These are phyloP conservation scores for Penicillium salamii DNA, from an alignment of 495 filamentous ascomycete genomes.

Conservation along the genomic window DNA sequence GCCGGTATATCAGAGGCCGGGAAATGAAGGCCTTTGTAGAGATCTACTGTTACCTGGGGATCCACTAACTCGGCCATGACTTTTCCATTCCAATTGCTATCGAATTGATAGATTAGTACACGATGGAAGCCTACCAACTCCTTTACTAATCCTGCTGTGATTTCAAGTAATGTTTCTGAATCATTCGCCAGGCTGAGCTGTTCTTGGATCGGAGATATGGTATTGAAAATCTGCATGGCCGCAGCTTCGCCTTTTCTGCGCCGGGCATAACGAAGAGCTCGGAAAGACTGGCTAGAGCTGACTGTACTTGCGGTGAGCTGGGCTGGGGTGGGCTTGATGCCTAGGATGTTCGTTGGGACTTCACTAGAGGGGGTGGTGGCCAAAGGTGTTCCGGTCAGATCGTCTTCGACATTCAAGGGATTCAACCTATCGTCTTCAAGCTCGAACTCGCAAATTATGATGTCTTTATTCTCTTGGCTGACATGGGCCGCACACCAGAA, in stretches of 20 bases:
- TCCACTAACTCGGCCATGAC: conserved; percentile 89
- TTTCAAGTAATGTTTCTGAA: neutral
- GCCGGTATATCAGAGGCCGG: conserved; percentile 89
- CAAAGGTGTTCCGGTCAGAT: conserved; percentile 38
- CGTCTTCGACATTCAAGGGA: conserved; percentile 61
- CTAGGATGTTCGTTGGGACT: conserved; percentile 60
- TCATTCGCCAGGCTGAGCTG: neutral
- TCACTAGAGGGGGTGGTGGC: conserved; percentile 57
- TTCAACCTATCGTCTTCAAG: conserved; percentile 74
- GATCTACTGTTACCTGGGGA: conserved; percentile 69
- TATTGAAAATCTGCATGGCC: conserved; percentile 29
- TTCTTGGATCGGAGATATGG: conserved; percentile 52
- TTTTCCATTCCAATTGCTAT: conserved; percentile 74
- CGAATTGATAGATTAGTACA: conserved; percentile 95
- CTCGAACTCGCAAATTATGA: conserved; percentile 91
- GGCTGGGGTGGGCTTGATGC: conserved; percentile 53
- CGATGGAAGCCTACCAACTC: conserved; percentile 91
- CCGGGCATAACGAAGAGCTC: conserved; percentile 3
- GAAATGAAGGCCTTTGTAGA: conserved; percentile 89
- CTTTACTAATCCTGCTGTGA: conserved; percentile 39
- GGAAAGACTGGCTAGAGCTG: conserved; percentile 1
- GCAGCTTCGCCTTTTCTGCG: conserved; percentile 5
- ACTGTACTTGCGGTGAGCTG: conserved; percentile 7
- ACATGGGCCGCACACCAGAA: conserved; percentile 90
- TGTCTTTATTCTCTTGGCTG: conserved; percentile 58